Conservation (phyloP, 2,329 filamentous ascomycete genomes). For the Fusarium pilosicola region DNA sequence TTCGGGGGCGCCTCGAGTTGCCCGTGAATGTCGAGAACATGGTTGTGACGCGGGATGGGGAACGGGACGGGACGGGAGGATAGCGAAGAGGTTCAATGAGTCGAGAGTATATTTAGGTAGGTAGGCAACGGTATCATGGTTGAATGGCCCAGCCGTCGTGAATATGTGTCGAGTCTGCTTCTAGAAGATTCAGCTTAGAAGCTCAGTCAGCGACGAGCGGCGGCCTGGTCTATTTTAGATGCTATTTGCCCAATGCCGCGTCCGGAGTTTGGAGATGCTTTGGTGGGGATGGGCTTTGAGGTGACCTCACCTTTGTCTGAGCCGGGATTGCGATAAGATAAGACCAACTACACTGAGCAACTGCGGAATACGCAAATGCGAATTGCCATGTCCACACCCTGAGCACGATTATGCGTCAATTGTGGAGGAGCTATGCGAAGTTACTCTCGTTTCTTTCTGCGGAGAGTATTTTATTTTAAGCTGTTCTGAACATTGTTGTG, state of each 20-base stretch:
- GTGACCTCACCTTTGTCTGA: slow-evolving; percentile 32
- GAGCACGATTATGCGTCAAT: slow-evolving; percentile 20
- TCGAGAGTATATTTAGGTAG: slow-evolving; percentile 10
- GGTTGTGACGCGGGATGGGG: slow-evolving; percentile 24
- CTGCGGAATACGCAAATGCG: slow-evolving; percentile 31
- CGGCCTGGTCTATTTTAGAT: slow-evolving; percentile 17
- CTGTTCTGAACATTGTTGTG: neutral
- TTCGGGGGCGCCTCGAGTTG: slow-evolving; percentile 82
- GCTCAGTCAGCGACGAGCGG: slow-evolving; percentile 41
- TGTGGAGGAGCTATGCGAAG: neutral
- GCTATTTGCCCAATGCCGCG: slow-evolving; percentile 33
- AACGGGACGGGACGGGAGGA: neutral
- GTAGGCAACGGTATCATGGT: slow-evolving; percentile 25
- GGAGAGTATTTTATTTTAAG: neutral
- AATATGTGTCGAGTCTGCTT: slow-evolving; percentile 20
- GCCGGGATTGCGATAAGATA: slow-evolving; percentile 34
- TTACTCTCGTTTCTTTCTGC: neutral
- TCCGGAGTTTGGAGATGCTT: slow-evolving; percentile 32
- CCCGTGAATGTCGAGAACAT: slow-evolving; percentile 97
- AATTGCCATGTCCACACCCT: neutral
- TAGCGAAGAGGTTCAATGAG: neutral
- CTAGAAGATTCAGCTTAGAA: slow-evolving; percentile 43
- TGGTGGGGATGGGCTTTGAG: slow-evolving; percentile 41
- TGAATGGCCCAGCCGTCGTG: slow-evolving; percentile 3
- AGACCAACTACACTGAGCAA: slow-evolving; percentile 14